Base-by-base conservation (phyloP, 331 rosid species). In the Quercus tomentella region DNA sequence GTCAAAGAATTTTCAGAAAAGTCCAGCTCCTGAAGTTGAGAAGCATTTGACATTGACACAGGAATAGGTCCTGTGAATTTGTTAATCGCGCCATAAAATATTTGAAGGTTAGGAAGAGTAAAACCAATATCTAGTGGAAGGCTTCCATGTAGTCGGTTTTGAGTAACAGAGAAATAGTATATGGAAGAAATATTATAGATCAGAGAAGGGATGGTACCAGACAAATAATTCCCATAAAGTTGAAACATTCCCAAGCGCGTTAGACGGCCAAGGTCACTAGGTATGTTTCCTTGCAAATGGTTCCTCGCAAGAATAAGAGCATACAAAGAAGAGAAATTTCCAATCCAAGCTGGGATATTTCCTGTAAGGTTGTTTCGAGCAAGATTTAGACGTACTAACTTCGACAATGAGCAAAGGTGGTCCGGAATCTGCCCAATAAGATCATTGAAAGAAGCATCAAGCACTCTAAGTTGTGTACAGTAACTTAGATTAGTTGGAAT, bases 291-390 rank as follows among this genome's bases (percentile, higher is more conserved):
- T 16, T 16, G 56, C 0, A 52, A 17, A 52, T 52, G 0, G 5
- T 52, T 52, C 2, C 0, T 7, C 0, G 0, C 0, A 4, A 52
- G 56, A 17, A 0, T 0, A 52, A 52, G 56, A 52, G 0, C 0
- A 30, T 30, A 0, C 56, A 52, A 16, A 14, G 20, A 52, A 52
- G 56, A 52, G 0, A 52, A 52, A 1, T 52, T 52, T 4, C 56
- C 56, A 0, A 54, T 54, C 57, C 57, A 54, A 14, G 57, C 57
- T 17, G 8, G 21, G 57, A 4, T 54, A 54, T 0, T 54, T 14
- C 57, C 57, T 0, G 0, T 54, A 16, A 54, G 57, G 57, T 54
- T 54, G 2, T 52, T 52, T 2, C 0, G 4, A 28, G 0, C 5
- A 0, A 4, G 0, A 52, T 4, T 28, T 28, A 52, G n/a, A 14